Evolutionary conservation across 139 green algal genomes (phyloP).

Genomic region (Tetradesmus lagerheimii): DNA sequence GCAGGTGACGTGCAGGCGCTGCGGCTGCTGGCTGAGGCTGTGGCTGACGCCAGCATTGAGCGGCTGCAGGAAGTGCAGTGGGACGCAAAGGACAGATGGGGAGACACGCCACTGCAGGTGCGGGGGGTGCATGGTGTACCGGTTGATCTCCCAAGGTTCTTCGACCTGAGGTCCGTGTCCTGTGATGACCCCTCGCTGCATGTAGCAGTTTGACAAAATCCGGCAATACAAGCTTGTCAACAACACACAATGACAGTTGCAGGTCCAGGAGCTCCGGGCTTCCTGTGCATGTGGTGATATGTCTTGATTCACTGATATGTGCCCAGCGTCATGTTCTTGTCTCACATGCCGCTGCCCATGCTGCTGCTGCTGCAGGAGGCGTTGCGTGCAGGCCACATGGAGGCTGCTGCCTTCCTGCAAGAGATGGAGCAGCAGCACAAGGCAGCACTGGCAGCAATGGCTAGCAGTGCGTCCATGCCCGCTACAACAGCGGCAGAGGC

Average conservation of each 20-base stretch:
- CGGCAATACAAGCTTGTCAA: too few species aligned
- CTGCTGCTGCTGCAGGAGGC: constrained; percentile 29
- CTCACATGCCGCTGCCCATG: background rate
- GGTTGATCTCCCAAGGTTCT: too few species aligned
- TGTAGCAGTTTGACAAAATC: too few species aligned
- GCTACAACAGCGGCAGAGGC: background rate
- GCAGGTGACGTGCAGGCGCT: constrained; percentile 35
- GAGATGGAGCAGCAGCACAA: constrained; percentile 23
- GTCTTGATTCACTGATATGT: too few species aligned
- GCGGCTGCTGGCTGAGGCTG: constrained; percentile 17
- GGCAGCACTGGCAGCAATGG: background rate
- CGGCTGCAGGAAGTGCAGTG: constrained; percentile 27
- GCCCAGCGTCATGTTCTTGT: too few species aligned
- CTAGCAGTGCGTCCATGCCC: background rate
- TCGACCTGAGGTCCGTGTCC: too few species aligned
- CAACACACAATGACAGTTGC: too few species aligned
- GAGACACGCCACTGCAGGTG: constrained; percentile 44
- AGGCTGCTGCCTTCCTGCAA: constrained; percentile 19
- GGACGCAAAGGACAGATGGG: constrained; percentile 37
- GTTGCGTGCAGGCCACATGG: constrained; percentile 5
- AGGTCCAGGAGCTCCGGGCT: too few species aligned
- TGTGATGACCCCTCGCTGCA: too few species aligned
- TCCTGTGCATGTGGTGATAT: too few species aligned
- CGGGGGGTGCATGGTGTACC: too few species aligned
- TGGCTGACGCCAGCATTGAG: constrained; percentile 30